Percentiles rank a stretch among this genome's conserved stretches.
Evolutionary conservation across 2,329 filamentous ascomycete species (phyloP).

Genomic region (Colletotrichum tropicale): DNA sequence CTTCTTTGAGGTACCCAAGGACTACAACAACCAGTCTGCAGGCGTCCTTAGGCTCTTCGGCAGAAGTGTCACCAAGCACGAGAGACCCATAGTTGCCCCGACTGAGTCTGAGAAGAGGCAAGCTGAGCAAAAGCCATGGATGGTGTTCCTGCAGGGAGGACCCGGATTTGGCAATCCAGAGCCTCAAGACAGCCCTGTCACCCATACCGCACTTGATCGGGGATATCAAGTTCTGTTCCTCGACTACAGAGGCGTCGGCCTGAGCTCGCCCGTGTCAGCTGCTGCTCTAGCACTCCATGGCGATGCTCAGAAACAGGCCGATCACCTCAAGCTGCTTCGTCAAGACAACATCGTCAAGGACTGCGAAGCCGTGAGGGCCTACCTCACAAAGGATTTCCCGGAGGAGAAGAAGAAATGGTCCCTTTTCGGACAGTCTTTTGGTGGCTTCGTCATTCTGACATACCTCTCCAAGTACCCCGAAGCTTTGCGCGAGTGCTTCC

Average conservation of each 20-base stretch:
- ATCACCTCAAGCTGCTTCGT: conserved; percentile 83
- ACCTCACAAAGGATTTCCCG: conserved; percentile 72
- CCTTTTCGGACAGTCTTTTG: conserved; percentile 89
- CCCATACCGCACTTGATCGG: conserved; percentile 72
- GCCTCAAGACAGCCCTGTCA: conserved; percentile 76
- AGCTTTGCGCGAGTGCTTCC: conserved; percentile 80
- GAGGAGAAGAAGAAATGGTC: conserved; percentile 79
- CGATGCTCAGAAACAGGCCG: conserved; percentile 70
- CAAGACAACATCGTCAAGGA: conserved; percentile 91
- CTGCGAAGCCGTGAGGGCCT: conserved; percentile 82
- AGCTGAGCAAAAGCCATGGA: conserved; percentile 53
- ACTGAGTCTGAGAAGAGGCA: conserved; percentile 38
- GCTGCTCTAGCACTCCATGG: conserved; percentile 71
- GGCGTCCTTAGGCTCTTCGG: conserved; percentile 78
- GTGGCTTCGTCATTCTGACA: conserved; percentile 83
- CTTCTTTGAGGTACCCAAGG: conserved; percentile 85
- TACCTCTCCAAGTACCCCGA: conserved; percentile 84
- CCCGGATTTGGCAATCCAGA: conserved; percentile 79
- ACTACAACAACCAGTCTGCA: conserved; percentile 68
- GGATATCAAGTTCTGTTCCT: conserved; percentile 87
- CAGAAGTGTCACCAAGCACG: conserved; percentile 71
- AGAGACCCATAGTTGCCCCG: conserved; percentile 60
- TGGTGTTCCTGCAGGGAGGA: conserved; percentile 84
- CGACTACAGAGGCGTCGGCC: conserved; percentile 90
- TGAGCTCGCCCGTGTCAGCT: conserved; percentile 81